Conservation (phyloP, 148 eudicot genomes). For the Rhododendron mucronatum region DNA sequence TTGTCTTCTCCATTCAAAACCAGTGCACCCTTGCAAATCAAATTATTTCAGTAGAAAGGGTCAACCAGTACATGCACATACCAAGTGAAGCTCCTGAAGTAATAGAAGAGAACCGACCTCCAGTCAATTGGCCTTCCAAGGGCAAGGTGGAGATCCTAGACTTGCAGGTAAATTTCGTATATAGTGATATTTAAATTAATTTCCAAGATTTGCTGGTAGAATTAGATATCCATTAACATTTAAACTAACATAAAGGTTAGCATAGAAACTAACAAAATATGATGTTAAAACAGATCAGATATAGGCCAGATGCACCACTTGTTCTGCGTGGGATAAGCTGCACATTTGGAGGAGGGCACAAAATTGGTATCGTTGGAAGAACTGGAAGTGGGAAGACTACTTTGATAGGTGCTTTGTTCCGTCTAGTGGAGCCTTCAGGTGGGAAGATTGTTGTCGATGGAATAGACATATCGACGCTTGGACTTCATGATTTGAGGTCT, state of each 20-base stretch:
- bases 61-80: slow-evolving; percentile 75
- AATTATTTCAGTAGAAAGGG: slow-evolving; percentile 84
- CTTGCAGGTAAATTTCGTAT: neutral
- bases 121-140: neutral
- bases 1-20: slow-evolving; percentile 73
- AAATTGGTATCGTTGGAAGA: slow-evolving; percentile 18
- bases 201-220: neutral
- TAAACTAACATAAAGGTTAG: neutral
- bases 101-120: slow-evolving; percentile 34
- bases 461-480: slow-evolving; percentile 12
- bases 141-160: slow-evolving; percentile 10
- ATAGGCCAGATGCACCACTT: slow-evolving; percentile 5
- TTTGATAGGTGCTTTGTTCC: slow-evolving; percentile 13
- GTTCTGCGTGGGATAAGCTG: slow-evolving; percentile 15
- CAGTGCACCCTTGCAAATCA: slow-evolving; percentile 78
- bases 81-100: slow-evolving; percentile 91
- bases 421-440: slow-evolving; percentile 13
- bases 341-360: slow-evolving; percentile 10
- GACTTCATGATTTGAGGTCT: slow-evolving; percentile 23
- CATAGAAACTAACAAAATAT: neutral
- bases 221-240: neutral
- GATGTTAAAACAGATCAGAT: slow-evolving; percentile 13
- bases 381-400: slow-evolving; percentile 25
- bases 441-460: slow-evolving; percentile 17
- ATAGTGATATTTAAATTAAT: neutral